phyloP scores from a whole-genome alignment of 192 early-diverging fungal species.

The Backusella liffmaniae region DNA sequence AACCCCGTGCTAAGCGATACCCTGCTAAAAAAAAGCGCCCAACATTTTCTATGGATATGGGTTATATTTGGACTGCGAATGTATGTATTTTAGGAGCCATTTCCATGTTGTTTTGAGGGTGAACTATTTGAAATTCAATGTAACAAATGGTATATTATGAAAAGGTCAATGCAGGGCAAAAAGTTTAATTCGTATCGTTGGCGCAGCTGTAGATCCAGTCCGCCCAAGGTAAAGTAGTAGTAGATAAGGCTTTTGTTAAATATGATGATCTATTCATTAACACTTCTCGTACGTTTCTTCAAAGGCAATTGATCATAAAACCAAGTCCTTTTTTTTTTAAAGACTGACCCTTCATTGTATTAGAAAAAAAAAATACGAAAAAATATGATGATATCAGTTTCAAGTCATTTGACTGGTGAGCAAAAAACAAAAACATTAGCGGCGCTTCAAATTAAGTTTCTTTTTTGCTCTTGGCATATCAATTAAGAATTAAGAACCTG shows the following conservation, averaged over 20 bases:
- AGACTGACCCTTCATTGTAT: not conserved
- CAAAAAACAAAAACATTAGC: not conserved
- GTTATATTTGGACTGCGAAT: not conserved
- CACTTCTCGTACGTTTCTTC: not conserved
- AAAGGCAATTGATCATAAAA: not conserved
- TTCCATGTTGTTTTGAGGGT: not conserved
- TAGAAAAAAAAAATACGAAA: not conserved
- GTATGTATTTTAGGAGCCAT: conserved; percentile 13
- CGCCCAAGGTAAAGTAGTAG: not conserved
- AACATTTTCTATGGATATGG: conserved; percentile 26
- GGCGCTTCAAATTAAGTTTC: conserved; percentile 7
- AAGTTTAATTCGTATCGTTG: conserved; percentile 15
- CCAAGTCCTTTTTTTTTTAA: not conserved
- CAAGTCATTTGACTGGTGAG: conserved; percentile 4
- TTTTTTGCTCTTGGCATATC: conserved; percentile 5
- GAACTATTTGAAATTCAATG: conserved; percentile 10
- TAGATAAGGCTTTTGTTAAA: not conserved
- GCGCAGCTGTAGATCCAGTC: not conserved
- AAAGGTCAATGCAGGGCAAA: conserved; percentile 12
- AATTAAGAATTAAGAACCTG: conserved; percentile 5
- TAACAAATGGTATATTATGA: not conserved
- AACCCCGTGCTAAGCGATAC: conserved; percentile 13
- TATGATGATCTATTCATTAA: not conserved
- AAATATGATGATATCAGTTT: not conserved
- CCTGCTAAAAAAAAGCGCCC: not conserved